Base-by-base conservation (phyloP, 495 filamentous ascomycete species). In the Podospora pseudoanserina region DNA sequence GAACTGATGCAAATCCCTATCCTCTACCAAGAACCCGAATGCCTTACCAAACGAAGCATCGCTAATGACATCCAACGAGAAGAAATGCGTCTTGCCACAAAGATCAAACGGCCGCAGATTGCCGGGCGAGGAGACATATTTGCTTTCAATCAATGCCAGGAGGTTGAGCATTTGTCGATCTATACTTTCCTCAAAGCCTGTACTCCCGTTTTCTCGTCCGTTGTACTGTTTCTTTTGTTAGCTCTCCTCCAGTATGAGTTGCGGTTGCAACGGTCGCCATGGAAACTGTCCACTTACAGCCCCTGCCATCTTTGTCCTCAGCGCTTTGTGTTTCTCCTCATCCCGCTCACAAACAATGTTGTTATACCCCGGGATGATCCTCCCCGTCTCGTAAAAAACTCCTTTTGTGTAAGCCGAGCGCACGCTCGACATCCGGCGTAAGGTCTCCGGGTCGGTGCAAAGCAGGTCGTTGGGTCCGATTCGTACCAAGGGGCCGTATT, bases 71-170 rank as follows among this genome's bases (percentile, higher is more conserved):
- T 87, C 86, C 7, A 86, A 68, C 0, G 84, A 83, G 63, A 86
- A 85, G 71, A 72, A 87, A 44, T 81, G 75, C 1, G 79, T 73
- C 18, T 80, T 77, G 5, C 66, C 74, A 2, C 76, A 74, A 11
- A 86, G 76, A 66, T 86, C 83, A 15, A 87, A 60, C 15, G 78
- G 79, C 68, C 65, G 67, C 30, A 69, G 30, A 7, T 78, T 75
- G 68, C 83, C 85, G 34, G 85, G 77, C 65, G 80, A 84, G 56
- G 78, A 79, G 65, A 87, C 77, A 68, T 83, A 86, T 69, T 87
- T 78, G 1, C 23, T 83, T 74, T 86, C 70, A 30, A 76, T 68
- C 16, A 71, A 3, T 60, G 65, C 81, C 73, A 61, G 77, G 74
- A 69, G 80, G 75, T 66, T 81, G 70, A 60, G 79, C 75, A 77